Percentiles rank a stretch among this genome's conserved stretches.
Evolutionary conservation across 208 protist genomes (phyloP).

Genomic region (Leishmania guyanensis): DNA sequence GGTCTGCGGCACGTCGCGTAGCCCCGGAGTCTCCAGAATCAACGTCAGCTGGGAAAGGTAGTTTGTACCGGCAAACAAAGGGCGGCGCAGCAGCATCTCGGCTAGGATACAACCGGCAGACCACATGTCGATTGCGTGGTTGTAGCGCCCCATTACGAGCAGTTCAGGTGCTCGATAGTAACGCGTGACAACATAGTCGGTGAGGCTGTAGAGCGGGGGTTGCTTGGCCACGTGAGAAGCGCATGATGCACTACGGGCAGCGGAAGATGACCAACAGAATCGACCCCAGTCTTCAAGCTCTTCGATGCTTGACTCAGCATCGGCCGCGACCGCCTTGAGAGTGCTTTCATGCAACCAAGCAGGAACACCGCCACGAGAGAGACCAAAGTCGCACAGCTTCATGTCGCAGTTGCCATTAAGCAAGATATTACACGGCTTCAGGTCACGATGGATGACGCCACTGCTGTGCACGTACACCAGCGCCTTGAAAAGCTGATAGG

Average conservation of each 20-base stretch:
- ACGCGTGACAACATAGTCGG: slow-evolving; percentile 95
- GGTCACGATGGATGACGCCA: slow-evolving; percentile 75
- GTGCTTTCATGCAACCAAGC: slow-evolving; percentile 5
- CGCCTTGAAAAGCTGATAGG: slow-evolving; percentile 91
- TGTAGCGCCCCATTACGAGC: slow-evolving; percentile 92
- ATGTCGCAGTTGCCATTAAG: slow-evolving; percentile 66
- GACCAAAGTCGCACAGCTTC: slow-evolving; percentile 81
- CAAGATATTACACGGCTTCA: slow-evolving; percentile 85
- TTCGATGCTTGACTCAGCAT: not conserved
- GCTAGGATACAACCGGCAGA: slow-evolving; percentile 65
- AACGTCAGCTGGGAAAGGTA: slow-evolving; percentile 63
- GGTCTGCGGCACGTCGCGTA: slow-evolving; percentile 81
- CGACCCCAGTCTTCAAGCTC: slow-evolving; percentile 26
- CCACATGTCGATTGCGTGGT: slow-evolving; percentile 88
- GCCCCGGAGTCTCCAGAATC: slow-evolving; percentile 67
- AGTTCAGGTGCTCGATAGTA: slow-evolving; percentile 98
- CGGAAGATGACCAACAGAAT: slow-evolving; percentile 29
- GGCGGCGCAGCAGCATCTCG: slow-evolving; percentile 91
- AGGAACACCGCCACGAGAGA: slow-evolving; percentile 55
- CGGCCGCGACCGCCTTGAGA: not conserved
- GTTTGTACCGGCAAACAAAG: slow-evolving; percentile 89
- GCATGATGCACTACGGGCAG: not conserved
- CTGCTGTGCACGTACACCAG: slow-evolving; percentile 76
- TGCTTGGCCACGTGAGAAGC: slow-evolving; percentile 8
- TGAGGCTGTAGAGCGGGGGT: slow-evolving; percentile 65